Percentiles rank a stretch among this genome's conserved stretches.
Conservation (phyloP, 2,329 filamentous ascomycete genomes). For the Coleophoma eucalyptorum region DNA sequence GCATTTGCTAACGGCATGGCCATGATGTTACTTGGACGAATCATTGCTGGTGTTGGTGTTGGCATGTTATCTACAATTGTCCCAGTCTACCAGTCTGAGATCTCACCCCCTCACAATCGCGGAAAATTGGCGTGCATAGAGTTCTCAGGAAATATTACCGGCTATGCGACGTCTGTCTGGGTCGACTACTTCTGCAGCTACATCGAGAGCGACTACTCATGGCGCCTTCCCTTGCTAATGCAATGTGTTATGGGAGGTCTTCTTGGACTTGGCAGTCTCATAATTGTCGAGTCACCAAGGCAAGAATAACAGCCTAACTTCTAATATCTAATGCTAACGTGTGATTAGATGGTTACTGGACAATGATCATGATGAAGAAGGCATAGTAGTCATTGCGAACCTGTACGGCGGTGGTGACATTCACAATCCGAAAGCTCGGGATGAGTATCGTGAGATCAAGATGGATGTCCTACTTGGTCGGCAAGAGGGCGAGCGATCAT, state of each 20-base stretch:
- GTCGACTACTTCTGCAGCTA: constrained; percentile 96
- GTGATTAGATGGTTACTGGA: constrained; percentile 87
- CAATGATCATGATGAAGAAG: constrained; percentile 97
- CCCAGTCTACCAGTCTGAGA: constrained; percentile 90
- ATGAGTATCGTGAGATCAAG: constrained; percentile 98
- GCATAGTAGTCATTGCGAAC: constrained; percentile 97
- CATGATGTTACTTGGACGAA: constrained; percentile 84
- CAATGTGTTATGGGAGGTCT: constrained; percentile 93
- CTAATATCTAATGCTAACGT: constrained; percentile 6
- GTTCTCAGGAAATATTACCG: constrained; percentile 94
- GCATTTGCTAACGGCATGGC: constrained; percentile 76
- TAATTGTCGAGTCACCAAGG: constrained; percentile 97
- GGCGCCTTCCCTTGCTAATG: constrained; percentile 86
- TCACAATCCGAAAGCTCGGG: constrained; percentile 84
- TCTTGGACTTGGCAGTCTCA: constrained; percentile 77
- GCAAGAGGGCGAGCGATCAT: constrained; percentile 91
- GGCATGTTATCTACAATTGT: constrained; percentile 90
- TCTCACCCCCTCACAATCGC: constrained; percentile 92
- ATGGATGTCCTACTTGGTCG: constrained; percentile 92
- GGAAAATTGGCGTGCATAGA: constrained; percentile 97
- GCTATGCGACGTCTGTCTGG: constrained; percentile 96
- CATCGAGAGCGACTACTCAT: constrained; percentile 80
- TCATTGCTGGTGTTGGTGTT: constrained; percentile 81
- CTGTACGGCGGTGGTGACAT: constrained; percentile 95
- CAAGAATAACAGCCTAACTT: constrained; percentile 29